phyloP scores from a whole-genome alignment of 768 basidiomycete genomes.

The Boletus rubroflammeus region DNA sequence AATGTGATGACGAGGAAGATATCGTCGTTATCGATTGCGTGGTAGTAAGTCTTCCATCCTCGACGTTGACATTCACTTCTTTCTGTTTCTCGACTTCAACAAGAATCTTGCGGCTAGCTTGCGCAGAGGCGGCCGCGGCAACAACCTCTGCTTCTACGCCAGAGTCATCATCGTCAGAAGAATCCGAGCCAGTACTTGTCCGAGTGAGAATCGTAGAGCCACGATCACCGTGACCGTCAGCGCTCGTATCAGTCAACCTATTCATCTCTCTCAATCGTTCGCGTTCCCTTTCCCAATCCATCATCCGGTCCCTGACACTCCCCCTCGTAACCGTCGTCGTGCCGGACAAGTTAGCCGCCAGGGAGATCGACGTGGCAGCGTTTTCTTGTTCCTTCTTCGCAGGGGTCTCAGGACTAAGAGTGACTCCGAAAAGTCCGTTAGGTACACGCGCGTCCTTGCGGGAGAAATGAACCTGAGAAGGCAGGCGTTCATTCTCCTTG shows the following conservation, averaged over 20 bases:
- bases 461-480: background rate
- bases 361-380: conserved; percentile 6
- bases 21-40: conserved; percentile 13
- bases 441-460: conserved; percentile 9
- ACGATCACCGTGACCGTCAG: conserved; percentile 39
- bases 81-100: conserved; percentile 1
- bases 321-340: conserved; percentile 21
- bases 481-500: conserved; percentile 27
- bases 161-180: conserved; percentile 28
- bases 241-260: conserved; percentile 52
- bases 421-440: background rate
- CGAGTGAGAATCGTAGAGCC: conserved; percentile 22
- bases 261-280: conserved; percentile 68
- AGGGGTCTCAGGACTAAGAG: conserved; percentile 17
- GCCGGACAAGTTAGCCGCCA: conserved; percentile 18
- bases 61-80: background rate
- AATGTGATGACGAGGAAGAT: conserved; percentile 19
- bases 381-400: conserved; percentile 15
- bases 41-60: conserved; percentile 7
- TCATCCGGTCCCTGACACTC: conserved; percentile 55
- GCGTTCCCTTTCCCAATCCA: conserved; percentile 74
- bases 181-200: conserved; percentile 13
- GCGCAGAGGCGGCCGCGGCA: conserved; percentile 18
- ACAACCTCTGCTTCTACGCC: conserved; percentile 25
- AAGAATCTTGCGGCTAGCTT: conserved; percentile 1